phyloP scores from a whole-genome alignment of 768 basidiomycete species.

The Erythrobasidium yunnanense region DNA sequence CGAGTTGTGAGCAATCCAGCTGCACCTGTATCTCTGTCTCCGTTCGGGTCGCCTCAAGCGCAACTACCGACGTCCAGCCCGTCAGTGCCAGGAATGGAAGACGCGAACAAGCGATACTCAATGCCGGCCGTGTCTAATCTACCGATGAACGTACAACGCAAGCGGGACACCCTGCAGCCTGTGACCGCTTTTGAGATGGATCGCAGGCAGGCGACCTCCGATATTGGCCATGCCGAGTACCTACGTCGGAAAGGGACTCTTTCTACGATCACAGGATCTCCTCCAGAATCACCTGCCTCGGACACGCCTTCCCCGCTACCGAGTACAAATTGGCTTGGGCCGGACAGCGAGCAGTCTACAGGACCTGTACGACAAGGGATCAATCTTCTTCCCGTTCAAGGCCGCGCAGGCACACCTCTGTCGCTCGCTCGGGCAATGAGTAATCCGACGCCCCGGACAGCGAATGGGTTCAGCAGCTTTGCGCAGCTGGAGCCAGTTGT shows the following conservation, averaged over 20 bases:
- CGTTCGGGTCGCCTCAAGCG: background rate
- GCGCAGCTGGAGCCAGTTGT: no score
- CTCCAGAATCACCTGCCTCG: slow-evolving; percentile 4
- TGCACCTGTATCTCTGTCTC: no score
- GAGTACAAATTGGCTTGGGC: background rate
- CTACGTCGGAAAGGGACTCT: slow-evolving; percentile 2
- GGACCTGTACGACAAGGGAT: background rate
- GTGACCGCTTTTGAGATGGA: background rate
- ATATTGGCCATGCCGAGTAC: background rate
- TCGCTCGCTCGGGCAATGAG: slow-evolving; percentile 2
- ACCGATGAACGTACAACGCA: background rate
- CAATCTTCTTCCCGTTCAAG: no score
- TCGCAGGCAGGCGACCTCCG: background rate
- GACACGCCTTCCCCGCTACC: background rate
- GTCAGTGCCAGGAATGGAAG: background rate
- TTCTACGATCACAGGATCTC: slow-evolving; percentile 22
- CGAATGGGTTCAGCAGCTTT: no score
- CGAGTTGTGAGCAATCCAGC: no score
- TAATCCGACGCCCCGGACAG: slow-evolving; percentile 6
- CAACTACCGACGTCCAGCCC: no score
- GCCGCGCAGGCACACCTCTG: background rate
- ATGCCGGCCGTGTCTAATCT: background rate
- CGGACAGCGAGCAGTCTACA: background rate
- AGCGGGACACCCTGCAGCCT: background rate
- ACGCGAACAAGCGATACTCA: background rate